Base-by-base conservation (phyloP, 306 rosid species). In the Lablab purpureus region DNA sequence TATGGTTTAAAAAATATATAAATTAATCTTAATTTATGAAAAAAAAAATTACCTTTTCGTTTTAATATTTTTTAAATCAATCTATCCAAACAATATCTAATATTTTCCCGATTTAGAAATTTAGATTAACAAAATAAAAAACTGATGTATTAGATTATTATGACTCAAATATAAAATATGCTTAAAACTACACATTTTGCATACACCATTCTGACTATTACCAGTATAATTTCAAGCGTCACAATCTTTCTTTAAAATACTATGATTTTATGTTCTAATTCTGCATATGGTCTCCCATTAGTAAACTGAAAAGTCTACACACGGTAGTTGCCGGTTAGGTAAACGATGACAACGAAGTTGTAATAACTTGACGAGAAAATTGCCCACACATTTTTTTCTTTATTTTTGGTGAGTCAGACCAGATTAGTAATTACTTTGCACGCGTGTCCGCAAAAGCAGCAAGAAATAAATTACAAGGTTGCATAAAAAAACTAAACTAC, bases 391-490 rank as follows among this genome's bases (percentile, higher is more conserved):
- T 4, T 10, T 45, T 15, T 41, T 12, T 13, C 4, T 2, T 13
- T 21, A 21, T 65, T 12, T n/a, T 19, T 21, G 30, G 49, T 6
- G 56, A 51, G 67, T 59, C 73, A 75, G 50, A 75, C 36, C 60
- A 82, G 77, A 51, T 50, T 76, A 69, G 27, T 64, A 60, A 37
- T 71, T 71, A 64, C 36, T 71, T 10, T 40, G 27, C 69, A 51
- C 15, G 19, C 32, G 37, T 40, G 19, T 58, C 52, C 17, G 7
- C 13, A 67, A 7, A 66, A 21, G 18, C 6, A 37, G 7, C 9
- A 21, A 37, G 11, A 56, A 37, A 28, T 7, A 2, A 8, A 40
- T 2, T 40, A 40, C 13, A 40, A 40, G 45, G 10, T 40, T 37
- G 9, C 11, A 0, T 40, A 40, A 2, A 10, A 40, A 37, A 9